Conservation (phyloP, 805 yeast species). For the Phaffomyces opuntiae region DNA sequence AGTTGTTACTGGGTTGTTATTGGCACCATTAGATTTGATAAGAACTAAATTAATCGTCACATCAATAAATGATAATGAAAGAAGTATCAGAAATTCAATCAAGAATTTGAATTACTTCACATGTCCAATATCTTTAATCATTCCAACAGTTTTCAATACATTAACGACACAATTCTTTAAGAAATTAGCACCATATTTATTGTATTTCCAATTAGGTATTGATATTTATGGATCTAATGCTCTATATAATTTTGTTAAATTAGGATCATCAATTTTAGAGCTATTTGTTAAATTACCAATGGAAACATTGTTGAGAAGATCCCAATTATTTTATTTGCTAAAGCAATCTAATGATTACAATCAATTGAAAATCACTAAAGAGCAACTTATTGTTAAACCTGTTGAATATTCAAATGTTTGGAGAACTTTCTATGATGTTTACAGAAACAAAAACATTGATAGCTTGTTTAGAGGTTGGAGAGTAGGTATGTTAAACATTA, state of each 20-base stretch:
- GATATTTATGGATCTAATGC: slow-evolving; percentile 61
- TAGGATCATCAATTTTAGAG: slow-evolving; percentile 59
- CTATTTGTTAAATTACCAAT: slow-evolving; percentile 75
- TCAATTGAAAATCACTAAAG: slow-evolving; percentile 35
- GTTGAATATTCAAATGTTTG: slow-evolving; percentile 49
- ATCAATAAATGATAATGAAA: slow-evolving; percentile 39
- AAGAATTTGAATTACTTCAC: slow-evolving; percentile 40
- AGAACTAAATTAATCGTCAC: slow-evolving; percentile 73
- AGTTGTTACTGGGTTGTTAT: slow-evolving; percentile 59
- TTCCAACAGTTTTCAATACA: slow-evolving; percentile 66
- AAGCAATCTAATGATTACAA: slow-evolving; percentile 21
- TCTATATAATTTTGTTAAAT: slow-evolving; percentile 48
- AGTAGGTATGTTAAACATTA: slow-evolving; percentile 68
- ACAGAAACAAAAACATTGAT: slow-evolving; percentile 36
- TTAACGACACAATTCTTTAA: slow-evolving; percentile 53
- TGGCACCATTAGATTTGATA: slow-evolving; percentile 78
- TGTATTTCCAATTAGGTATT: slow-evolving; percentile 54
- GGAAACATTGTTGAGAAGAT: slow-evolving; percentile 79
- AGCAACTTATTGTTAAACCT: slow-evolving; percentile 53
- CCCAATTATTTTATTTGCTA: slow-evolving; percentile 65
- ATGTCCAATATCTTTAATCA: slow-evolving; percentile 52
- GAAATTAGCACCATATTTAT: slow-evolving; percentile 57
- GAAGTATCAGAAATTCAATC: slow-evolving; percentile 71
- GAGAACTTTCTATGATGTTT: slow-evolving; percentile 41
- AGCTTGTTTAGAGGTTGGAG: slow-evolving; percentile 87